Base-by-base conservation (phyloP, 305 asterid genomes). In the Ilex paraguariensis region DNA sequence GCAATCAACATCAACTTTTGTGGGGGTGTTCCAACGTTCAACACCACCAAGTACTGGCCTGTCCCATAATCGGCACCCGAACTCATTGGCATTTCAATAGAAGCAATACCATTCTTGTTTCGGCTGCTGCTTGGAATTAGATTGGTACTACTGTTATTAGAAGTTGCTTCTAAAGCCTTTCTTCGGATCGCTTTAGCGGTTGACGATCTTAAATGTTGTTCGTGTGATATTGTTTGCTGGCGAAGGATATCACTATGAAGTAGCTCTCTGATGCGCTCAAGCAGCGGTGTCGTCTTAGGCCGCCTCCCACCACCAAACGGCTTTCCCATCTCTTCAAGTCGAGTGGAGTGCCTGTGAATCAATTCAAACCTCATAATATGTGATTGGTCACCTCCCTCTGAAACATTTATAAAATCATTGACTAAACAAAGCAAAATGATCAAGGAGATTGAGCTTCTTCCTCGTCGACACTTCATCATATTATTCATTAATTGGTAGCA, bases 41-140 rank as follows among this genome's bases (percentile, higher is more conserved):
- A 14, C 36, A 64, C 68, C 68, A 79, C 87, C 31, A 81, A 67
- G 49, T 81, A 84, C 80, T 79, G 84, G 31, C 73, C 91, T 2
- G 60, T 66, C 5, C 91, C 91, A 58, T 51, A 66, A 54, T 84
- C 91, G 0, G 87, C 87, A 2, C 69, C 91, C 7, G 91, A 73
- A 55, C 68, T 30, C 14, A 84, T 59, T 15, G 71, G 62, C 67
- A 75, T 21, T 61, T 72, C 72, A 2, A 73, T 83, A 15, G 81
- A 30, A 3, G 58, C 73, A 52, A 64, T 55, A 40, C 8, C 21
- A 10, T 16, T 17, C 16, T 31, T 8, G 5, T 17, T 44, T 7
- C 61, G 8, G 11, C 62, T 15, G 54, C 60, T 17, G 44, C 66
- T 53, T 73, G 64, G 31, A 16, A 60, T 53, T 74, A 73, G 13